phyloP scores from a whole-genome alignment of 768 basidiomycete genomes.

The Cytidiella melzeri region DNA sequence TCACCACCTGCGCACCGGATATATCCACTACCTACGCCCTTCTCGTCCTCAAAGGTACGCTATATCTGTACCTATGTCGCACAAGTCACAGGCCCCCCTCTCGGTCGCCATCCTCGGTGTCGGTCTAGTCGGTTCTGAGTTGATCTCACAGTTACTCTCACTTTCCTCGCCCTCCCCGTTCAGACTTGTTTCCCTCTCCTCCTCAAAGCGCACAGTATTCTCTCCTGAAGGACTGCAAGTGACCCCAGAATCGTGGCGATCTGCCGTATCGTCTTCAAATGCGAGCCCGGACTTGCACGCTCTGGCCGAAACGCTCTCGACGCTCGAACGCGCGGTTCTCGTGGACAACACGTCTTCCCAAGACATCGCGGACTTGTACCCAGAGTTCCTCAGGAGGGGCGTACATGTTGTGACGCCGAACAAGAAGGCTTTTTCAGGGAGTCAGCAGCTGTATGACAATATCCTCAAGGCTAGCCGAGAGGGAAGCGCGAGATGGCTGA shows the following conservation, averaged over 20 bases:
- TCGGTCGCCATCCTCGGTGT: conserved; percentile 81
- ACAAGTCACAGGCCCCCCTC: too few relatives aligned
- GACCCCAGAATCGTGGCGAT: conserved; percentile 31
- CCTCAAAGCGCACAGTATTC: conserved; percentile 57
- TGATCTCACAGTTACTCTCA: conserved; percentile 74
- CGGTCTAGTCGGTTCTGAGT: conserved; percentile 87
- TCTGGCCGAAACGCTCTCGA: conserved; percentile 39
- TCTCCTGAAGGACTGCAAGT: conserved; percentile 40
- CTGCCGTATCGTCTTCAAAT: conserved; percentile 1
- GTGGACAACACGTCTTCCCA: conserved; percentile 94
- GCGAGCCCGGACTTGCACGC: conserved; percentile 32
- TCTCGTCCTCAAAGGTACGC: not conserved
- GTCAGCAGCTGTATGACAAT: conserved; percentile 55
- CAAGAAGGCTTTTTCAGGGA: conserved; percentile 91
- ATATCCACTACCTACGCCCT: not conserved
- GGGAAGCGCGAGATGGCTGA: conserved; percentile 63
- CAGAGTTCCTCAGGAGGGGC: conserved; percentile 68
- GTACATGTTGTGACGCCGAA: conserved; percentile 93
- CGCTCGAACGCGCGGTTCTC: conserved; percentile 53
- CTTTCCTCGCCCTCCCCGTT: conserved; percentile 54
- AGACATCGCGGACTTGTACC: conserved; percentile 74
- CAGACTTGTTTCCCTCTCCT: conserved; percentile 62
- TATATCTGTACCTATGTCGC: not conserved
- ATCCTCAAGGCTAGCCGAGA: conserved; percentile 57
- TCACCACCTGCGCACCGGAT: too few relatives aligned